Evolutionary conservation across 2,329 filamentous ascomycete genomes (phyloP), one percentile per base, ranked within the genome.

Genomic region (Diaporthe citri): DNA sequence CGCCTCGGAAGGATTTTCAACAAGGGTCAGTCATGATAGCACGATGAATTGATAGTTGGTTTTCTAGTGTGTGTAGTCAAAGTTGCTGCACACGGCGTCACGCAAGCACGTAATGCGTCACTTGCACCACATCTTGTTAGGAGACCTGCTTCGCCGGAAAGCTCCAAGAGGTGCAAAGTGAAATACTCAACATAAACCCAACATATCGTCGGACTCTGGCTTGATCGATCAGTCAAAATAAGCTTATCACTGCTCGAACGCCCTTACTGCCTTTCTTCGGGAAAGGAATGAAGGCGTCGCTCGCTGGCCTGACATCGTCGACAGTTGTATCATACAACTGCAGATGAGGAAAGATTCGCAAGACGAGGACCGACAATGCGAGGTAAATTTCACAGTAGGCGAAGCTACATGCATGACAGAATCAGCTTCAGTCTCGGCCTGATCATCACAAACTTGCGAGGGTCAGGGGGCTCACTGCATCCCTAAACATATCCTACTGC

Each of bases 401-500:
- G 6, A 72, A 43, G 28, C 75, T 77, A 66, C 10, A 64, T 10
- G 9, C 7, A 15, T 28, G 36, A 22, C 36, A 15, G 59, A 20
- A 43, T 55, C n/a, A 62, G 39, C 20, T 28, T 31, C 36, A 25
- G 20, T 8, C 10, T 41, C 2, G 6, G n/a, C n/a, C 5, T 22
- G 48, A 28, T 25, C 13, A 2, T 39, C 13, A 20, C 31, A 31
- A 46, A 43, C 20, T 34, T 12, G 31, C 7, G 25, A n/a, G 31
- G n/a, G 3, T 15, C 12, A 43, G n/a, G 10, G 2, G 43, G 77
- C 79, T 77, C 46, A 80, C 79, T 79, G 78, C 74, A 79, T 78
- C 1, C 78, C 80, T 17, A 78, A 15, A 51, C 78, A 81, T 22
- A 34, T 60, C 34, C 80, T 74, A 34, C 76, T 80, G 9, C 80